Conservation (phyloP, 768 basidiomycete genomes). For the Saitozyma sp. region DNA sequence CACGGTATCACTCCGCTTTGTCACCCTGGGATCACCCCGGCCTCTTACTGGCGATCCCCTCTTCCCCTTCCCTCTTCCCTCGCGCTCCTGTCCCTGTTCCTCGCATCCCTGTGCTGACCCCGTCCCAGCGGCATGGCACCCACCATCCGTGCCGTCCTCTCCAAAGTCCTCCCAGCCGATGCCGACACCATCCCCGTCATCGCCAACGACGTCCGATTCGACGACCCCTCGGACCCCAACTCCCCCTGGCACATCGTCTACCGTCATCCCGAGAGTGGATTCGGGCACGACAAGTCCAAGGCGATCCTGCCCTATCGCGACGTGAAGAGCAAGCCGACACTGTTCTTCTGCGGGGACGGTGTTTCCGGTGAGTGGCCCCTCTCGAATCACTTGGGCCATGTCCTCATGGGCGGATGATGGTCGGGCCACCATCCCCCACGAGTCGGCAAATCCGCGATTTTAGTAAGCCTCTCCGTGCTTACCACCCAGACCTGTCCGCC, state of each 20-base stretch:
- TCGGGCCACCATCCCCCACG: background rate
- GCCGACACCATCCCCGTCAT: constrained; percentile 85
- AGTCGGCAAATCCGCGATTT: background rate
- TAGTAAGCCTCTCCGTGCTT: background rate
- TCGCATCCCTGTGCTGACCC: constrained; percentile 1
- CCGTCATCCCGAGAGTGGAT: constrained; percentile 83
- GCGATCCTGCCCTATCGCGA: constrained; percentile 88
- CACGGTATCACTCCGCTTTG: too few species aligned
- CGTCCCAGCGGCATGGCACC: constrained; percentile 81
- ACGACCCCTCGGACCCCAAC: constrained; percentile 67
- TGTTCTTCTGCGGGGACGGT: constrained; percentile 98
- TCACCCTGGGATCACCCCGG: too few species aligned
- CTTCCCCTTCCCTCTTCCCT: too few species aligned
- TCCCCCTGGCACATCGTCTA: constrained; percentile 66
- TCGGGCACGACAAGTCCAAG: constrained; percentile 93
- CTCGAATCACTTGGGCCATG: background rate
- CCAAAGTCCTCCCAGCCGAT: constrained; percentile 71
- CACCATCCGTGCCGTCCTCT: constrained; percentile 86
- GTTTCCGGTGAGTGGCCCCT: constrained; percentile 67
- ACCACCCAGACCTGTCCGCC: constrained; percentile 77
- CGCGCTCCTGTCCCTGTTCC: constrained; percentile 1
- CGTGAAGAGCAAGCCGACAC: constrained; percentile 65
- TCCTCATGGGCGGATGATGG: background rate
- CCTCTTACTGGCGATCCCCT: too few species aligned
- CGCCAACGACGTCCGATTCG: constrained; percentile 78